phyloP scores from a whole-genome alignment of 192 early-diverging fungal species.

The Geranomyces variabilis region DNA sequence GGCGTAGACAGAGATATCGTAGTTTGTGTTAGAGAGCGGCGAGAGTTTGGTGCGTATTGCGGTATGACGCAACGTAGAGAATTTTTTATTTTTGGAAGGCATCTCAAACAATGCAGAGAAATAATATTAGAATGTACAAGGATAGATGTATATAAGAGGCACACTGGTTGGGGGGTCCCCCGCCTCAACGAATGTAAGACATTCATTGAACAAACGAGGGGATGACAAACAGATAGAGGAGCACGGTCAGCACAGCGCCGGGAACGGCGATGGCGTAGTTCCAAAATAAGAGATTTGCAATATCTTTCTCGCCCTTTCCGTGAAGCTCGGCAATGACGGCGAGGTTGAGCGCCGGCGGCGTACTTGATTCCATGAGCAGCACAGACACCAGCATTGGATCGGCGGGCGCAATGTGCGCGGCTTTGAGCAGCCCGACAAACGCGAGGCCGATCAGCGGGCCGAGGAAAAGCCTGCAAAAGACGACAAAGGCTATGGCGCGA shows the following conservation, averaged over 20 bases:
- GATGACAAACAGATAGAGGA: constrained; percentile 11
- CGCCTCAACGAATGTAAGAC: too few species aligned
- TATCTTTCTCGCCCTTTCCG: constrained; percentile 4
- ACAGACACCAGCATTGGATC: constrained; percentile 1
- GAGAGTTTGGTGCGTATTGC: too few species aligned
- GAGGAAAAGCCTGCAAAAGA: constrained; percentile 4
- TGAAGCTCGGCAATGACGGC: constrained; percentile 14
- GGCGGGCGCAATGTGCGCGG: neutral
- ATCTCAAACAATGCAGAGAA: too few species aligned
- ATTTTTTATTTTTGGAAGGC: too few species aligned
- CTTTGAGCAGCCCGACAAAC: constrained; percentile 1
- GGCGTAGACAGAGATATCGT: too few species aligned
- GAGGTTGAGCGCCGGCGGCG: neutral
- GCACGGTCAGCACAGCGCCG: constrained; percentile 2
- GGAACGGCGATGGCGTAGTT: constrained; percentile 12
- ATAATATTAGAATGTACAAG: too few species aligned
- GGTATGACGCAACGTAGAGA: too few species aligned
- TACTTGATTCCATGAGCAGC: constrained; percentile 3
- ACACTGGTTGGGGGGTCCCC: too few species aligned
- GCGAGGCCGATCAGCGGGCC: constrained; percentile 11
- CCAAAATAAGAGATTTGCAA: constrained; percentile 4
- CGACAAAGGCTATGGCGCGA: neutral
- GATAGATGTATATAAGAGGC: too few species aligned
- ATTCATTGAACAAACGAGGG: constrained; percentile 6
- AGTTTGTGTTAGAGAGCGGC: too few species aligned